Percentiles rank a stretch among this genome's conserved stretches.
Conservation (phyloP, 202 grass and related monocot genomes). For the Zizania palustris region DNA sequence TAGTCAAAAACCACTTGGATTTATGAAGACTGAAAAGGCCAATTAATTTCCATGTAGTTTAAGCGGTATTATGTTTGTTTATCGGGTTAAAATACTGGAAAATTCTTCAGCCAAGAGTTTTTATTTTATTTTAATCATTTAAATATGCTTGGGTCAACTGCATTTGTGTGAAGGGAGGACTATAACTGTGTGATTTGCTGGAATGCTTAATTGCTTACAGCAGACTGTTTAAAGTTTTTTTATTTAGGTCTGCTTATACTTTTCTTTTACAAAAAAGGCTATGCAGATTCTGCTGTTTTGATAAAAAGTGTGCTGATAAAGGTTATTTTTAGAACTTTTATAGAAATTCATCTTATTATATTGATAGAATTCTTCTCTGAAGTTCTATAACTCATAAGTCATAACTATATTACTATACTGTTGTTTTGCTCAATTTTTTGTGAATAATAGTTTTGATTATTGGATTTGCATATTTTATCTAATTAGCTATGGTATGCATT, state of each 20-base stretch:
- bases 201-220: neutral
- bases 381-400: neutral
- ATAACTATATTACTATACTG: neutral
- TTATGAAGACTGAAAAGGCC: neutral
- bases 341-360: slow-evolving; percentile 26
- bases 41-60: slow-evolving; percentile 16
- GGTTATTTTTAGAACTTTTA: slow-evolving; percentile 2
- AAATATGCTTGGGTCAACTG: neutral
- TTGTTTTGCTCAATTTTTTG: neutral
- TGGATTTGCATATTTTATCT: neutral
- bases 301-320: neutral
- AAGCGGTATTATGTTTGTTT: slow-evolving; percentile 10
- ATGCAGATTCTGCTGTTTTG: slow-evolving; percentile 20
- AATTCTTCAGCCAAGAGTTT: neutral
- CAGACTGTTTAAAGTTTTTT: neutral
- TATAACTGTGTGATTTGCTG: neutral
- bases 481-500: neutral
- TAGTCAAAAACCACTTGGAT: neutral
- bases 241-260: neutral
- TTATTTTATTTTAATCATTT: neutral
- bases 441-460: neutral
- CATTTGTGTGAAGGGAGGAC: neutral
- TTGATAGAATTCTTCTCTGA: slow-evolving; percentile 20
- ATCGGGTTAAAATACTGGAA: slow-evolving; percentile 28
- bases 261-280: neutral